Conservation (phyloP, 352 stramenopile genomes). For the Phytophthora pini region DNA sequence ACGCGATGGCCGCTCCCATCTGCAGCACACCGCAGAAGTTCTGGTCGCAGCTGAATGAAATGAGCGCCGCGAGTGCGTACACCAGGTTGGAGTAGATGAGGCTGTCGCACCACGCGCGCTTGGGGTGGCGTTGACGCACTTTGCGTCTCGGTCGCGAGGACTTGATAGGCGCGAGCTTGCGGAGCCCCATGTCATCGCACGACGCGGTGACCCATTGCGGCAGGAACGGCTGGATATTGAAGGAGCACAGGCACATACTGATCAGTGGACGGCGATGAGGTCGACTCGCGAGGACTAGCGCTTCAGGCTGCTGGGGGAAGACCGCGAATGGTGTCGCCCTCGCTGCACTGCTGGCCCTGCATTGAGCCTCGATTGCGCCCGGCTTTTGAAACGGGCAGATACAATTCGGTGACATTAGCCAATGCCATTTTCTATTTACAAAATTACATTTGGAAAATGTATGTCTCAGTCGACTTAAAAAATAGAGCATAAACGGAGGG, state of each 20-base stretch:
- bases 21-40: constrained; percentile 79
- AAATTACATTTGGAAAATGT: not conserved
- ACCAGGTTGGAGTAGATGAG: constrained; percentile 87
- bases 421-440: not conserved
- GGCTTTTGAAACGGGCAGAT: constrained; percentile 20
- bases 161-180: constrained; percentile 44
- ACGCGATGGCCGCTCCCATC: constrained; percentile 70
- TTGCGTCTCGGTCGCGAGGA: constrained; percentile 51
- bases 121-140: constrained; percentile 44
- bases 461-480: constrained; percentile 1
- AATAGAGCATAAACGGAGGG: constrained; percentile 14
- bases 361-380: constrained; percentile 16
- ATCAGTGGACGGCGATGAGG: not conserved
- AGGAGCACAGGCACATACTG: constrained; percentile 44
- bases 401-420: constrained; percentile 25
- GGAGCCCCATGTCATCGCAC: constrained; percentile 34
- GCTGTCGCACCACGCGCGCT: constrained; percentile 76
- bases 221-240: constrained; percentile 37
- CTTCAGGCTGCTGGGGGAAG: constrained; percentile 30
- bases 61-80: constrained; percentile 70
- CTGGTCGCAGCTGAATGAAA: constrained; percentile 77
- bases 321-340: constrained; percentile 30
- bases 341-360: constrained; percentile 14
- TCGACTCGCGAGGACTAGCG: constrained; percentile 3
- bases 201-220: constrained; percentile 45